phyloP scores from a whole-genome alignment of 352 stramenopile species.

The Phytophthora boehmeriae region DNA sequence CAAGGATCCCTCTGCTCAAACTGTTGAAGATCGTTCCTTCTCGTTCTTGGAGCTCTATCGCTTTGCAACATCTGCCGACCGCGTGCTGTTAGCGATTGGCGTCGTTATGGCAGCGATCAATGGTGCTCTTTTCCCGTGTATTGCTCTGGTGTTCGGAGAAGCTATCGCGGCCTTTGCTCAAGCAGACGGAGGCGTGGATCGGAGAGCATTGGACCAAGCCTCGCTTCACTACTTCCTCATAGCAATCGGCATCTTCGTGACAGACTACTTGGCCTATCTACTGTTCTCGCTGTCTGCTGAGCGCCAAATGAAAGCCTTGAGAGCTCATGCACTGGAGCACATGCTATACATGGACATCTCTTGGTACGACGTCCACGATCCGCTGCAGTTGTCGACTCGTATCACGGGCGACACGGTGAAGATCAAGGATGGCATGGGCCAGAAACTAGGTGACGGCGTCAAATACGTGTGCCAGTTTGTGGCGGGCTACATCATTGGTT shows the following conservation, averaged over 20 bases:
- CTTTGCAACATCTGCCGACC: conserved; percentile 32
- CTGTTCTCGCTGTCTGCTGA: conserved; percentile 36
- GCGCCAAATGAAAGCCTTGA: conserved; percentile 42
- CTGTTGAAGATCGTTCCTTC: not conserved
- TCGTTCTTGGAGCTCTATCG: conserved; percentile 34
- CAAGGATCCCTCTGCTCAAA: not conserved
- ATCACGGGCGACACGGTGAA: conserved; percentile 26
- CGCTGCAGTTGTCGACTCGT: conserved; percentile 32
- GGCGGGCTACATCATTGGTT: conserved; percentile 22
- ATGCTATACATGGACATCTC: conserved; percentile 47
- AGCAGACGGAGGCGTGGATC: conserved; percentile 22
- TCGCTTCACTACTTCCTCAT: conserved; percentile 36
- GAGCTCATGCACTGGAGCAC: conserved; percentile 30
- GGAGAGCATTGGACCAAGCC: conserved; percentile 26
- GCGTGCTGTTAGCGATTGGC: conserved; percentile 20
- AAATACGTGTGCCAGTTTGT: conserved; percentile 45
- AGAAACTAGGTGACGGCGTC: conserved; percentile 42
- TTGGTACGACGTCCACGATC: conserved; percentile 41
- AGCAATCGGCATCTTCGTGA: conserved; percentile 33
- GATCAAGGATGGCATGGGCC: conserved; percentile 52
- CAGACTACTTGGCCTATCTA: conserved; percentile 35
- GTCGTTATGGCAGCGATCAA: conserved; percentile 29
- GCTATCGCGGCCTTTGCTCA: conserved; percentile 47
- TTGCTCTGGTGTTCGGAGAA: conserved; percentile 38
- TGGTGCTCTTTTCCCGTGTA: conserved; percentile 29